Evolutionary conservation across 2,329 filamentous ascomycete species (phyloP), one percentile per base, ranked within the genome.

Genomic region (Ophiognomonia clavigignenti-juglandacearum): DNA sequence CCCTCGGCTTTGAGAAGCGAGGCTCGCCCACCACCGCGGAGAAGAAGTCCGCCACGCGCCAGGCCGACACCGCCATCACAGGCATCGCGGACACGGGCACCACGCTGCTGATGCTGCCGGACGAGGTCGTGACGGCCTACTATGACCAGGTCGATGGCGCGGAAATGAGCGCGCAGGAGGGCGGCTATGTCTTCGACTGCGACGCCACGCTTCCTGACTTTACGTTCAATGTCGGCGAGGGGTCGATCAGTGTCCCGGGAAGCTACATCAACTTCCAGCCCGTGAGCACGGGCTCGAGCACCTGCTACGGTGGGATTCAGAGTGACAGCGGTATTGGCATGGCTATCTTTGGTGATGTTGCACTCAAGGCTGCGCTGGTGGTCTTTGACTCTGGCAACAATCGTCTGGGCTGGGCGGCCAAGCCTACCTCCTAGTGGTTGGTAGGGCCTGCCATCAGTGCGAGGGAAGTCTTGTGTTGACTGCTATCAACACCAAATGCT

Each of bases 1-100:
- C n/a, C n/a, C n/a, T n/a, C n/a, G n/a, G n/a, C n/a, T n/a, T n/a
- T n/a, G 26, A 27, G 14, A 45, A 32, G 35, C 18, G 34, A 4
- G 26, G 22, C 19, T 45, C 42, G 20, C 32, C 4, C 41, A 47
- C 24, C 34, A 49, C 23, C 19, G 29, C 27, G 3, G 43, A 36
- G 8, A 38, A 38, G 35, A 23, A 19, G 13, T 22, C 43, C 35
- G 35, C 23, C 19, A 45, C 43, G 19, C 26, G 23, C 13, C 14
- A 13, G 70, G 60, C 67, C 42, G n/a, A n/a, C n/a, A 67, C 71
- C 2, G 52, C 55, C 37, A 50, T 54, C 44, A 53, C 45, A 3
- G 63, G 59, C 19, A 67, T 69, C 36, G 64, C 63, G 50, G 69
- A 71, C 54, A 71, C 69, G 18, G 69, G 68, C 55, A 70, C 69